Percentiles rank a stretch among this genome's conserved stretches.
phyloP scores from a whole-genome alignment of 2,329 filamentous ascomycete genomes.

The Botrytis elliptica region DNA sequence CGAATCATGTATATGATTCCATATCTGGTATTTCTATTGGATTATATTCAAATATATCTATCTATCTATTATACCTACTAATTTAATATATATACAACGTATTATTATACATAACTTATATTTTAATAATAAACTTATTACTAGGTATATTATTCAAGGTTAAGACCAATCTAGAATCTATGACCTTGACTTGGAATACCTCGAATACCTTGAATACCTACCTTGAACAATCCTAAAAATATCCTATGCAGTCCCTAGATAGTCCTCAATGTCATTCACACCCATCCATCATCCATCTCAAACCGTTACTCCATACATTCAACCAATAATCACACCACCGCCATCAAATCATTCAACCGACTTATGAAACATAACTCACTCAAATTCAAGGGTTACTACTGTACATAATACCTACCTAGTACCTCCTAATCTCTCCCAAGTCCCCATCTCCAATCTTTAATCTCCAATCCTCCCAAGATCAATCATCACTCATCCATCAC shows the following conservation, averaged over 20 bases:
- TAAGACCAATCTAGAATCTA: neutral
- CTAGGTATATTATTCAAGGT: neutral
- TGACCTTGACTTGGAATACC: neutral
- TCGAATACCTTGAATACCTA: neutral
- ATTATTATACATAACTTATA: no score
- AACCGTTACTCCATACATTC: neutral
- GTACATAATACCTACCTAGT: neutral
- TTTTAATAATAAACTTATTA: no score
- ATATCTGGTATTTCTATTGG: neutral
- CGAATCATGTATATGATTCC: neutral
- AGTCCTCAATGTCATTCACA: neutral
- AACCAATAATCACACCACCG: neutral
- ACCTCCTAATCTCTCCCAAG: neutral
- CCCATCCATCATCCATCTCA: neutral
- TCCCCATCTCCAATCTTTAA: neutral
- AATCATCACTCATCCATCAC: neutral
- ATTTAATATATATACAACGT: no score
- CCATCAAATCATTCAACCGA: neutral
- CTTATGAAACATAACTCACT: neutral
- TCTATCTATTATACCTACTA: no score
- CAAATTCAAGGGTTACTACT: neutral
- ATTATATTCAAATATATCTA: neutral
- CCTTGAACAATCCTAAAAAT: neutral
- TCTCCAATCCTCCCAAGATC: neutral
- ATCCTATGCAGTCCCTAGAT: neutral